Evolutionary conservation across 2,329 filamentous ascomycete genomes (phyloP).

Genomic region (Fusarium anguioides): DNA sequence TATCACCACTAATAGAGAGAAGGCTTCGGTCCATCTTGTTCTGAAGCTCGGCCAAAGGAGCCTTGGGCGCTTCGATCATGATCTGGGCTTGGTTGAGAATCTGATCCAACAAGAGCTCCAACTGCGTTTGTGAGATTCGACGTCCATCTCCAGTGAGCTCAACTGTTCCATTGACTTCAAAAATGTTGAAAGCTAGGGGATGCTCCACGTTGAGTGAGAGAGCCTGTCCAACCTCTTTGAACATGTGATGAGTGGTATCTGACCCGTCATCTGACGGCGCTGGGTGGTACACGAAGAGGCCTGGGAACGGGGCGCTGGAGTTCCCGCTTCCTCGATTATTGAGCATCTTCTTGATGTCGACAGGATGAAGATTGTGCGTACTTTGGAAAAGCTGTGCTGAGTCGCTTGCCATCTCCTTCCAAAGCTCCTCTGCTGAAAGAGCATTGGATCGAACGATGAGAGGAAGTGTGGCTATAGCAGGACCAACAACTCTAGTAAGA

Average conservation of each 20-base stretch:
- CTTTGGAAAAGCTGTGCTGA: conserved; percentile 3
- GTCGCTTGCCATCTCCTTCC: conserved; percentile 10
- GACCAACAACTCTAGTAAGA: conserved; percentile 1
- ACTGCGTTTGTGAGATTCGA: conserved; percentile 13
- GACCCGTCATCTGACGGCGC: neutral
- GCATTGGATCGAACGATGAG: conserved; percentile 9
- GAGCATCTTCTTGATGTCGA: conserved; percentile 26
- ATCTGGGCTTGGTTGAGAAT: conserved; percentile 4
- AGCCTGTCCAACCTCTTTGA: conserved; percentile 14
- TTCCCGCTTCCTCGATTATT: conserved; percentile 2
- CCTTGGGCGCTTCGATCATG: neutral
- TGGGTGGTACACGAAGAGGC: conserved; percentile 26
- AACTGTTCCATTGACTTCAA: neutral
- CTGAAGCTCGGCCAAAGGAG: neutral
- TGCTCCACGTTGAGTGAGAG: conserved; percentile 30
- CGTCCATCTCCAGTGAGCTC: conserved; percentile 29
- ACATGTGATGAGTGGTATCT: neutral
- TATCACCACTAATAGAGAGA: neutral
- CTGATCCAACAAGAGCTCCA: conserved; percentile 12
- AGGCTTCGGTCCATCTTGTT: neutral
- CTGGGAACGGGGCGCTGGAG: conserved; percentile 10
- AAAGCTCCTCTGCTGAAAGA: neutral
- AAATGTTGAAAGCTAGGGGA: conserved; percentile 17
- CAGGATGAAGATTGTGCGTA: conserved; percentile 11
- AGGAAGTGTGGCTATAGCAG: conserved; percentile 21